Conservation (phyloP, 495 filamentous ascomycete genomes). For the Delitschia confertaspora region DNA sequence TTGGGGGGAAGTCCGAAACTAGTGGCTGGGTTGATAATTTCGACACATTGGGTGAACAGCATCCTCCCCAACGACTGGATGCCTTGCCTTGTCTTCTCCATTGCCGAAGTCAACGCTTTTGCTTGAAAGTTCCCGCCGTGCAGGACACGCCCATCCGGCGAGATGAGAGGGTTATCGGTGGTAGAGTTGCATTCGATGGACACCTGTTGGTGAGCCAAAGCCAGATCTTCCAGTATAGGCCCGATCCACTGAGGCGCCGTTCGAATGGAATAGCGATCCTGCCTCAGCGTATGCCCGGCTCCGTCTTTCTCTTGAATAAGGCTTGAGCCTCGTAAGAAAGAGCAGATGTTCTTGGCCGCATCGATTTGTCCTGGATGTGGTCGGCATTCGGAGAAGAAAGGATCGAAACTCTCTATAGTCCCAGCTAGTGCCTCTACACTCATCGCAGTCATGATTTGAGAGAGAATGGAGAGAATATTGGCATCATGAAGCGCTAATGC, state of each 20-base stretch:
- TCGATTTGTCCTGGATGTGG: slow-evolving; percentile 58
- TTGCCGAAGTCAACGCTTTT: slow-evolving; percentile 16
- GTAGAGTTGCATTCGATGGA: slow-evolving; percentile 16
- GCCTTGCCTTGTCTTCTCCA: slow-evolving; percentile 18
- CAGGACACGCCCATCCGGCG: slow-evolving; percentile 4
- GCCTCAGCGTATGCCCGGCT: slow-evolving; percentile 37
- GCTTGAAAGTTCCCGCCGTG: slow-evolving; percentile 30
- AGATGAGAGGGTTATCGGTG: slow-evolving; percentile 28
- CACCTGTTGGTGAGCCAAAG: slow-evolving; percentile 18
- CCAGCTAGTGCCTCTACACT: slow-evolving; percentile 44
- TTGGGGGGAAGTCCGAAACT: slow-evolving; percentile 24
- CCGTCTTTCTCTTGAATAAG: slow-evolving; percentile 11
- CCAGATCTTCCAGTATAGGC: slow-evolving; percentile 24
- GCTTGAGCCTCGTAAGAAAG: slow-evolving; percentile 37
- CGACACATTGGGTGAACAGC: slow-evolving; percentile 24
- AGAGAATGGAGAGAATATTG: slow-evolving; percentile 48
- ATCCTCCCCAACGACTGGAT: slow-evolving; percentile 16
- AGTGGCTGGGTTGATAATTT: slow-evolving; percentile 24
- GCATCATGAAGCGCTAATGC: slow-evolving; percentile 48
- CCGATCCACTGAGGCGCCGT: slow-evolving; percentile 29
- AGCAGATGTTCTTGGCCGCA: slow-evolving; percentile 45
- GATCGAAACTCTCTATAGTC: slow-evolving; percentile 45
- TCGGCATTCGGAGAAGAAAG: slow-evolving; percentile 49
- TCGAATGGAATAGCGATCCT: slow-evolving; percentile 26
- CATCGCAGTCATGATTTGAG: slow-evolving; percentile 51